Conservation (phyloP, 1,284 basidiomycete genomes). For the Neonothopanus nambi region DNA sequence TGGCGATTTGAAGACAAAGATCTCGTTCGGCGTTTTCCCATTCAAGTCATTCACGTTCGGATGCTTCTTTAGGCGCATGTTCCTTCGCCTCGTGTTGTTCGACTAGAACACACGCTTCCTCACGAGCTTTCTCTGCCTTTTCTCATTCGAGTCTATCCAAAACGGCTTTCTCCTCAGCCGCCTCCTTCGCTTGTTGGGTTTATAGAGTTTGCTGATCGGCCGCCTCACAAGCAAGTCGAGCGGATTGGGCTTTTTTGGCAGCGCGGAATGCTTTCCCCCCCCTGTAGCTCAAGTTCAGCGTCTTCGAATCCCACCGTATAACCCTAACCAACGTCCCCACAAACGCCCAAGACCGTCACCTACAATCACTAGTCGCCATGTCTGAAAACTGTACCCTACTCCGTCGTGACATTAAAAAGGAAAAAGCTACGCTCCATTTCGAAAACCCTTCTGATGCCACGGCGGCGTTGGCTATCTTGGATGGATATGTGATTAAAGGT, state of each 20-base stretch:
- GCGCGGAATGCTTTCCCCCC: no score
- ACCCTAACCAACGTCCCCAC: no score
- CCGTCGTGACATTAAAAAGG: no score
- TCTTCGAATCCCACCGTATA: no score
- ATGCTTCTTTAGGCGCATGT: conserved; percentile 3
- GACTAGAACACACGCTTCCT: neutral
- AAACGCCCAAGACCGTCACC: no score
- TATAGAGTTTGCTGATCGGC: neutral
- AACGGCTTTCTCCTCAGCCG: neutral
- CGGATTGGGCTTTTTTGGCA: conserved; percentile 1
- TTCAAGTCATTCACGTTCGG: neutral
- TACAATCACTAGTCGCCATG: no score
- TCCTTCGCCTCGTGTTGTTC: conserved; percentile 3
- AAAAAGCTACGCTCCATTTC: no score
- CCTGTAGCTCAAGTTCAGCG: no score
- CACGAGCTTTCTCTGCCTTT: conserved; percentile 1
- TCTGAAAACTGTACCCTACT: no score
- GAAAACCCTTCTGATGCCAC: no score
- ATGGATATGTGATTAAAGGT: no score
- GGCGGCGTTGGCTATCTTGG: no score
- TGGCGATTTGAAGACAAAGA: neutral
- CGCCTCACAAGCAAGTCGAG: conserved; percentile 1
- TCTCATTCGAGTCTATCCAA: conserved; percentile 2
- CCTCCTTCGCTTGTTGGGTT: neutral
- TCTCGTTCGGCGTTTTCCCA: conserved; percentile 3